Evolutionary conservation across 371 early-diverging fungal genomes (phyloP), one percentile per base, ranked within the genome.

Genomic region (Apophysomyces sp.): DNA sequence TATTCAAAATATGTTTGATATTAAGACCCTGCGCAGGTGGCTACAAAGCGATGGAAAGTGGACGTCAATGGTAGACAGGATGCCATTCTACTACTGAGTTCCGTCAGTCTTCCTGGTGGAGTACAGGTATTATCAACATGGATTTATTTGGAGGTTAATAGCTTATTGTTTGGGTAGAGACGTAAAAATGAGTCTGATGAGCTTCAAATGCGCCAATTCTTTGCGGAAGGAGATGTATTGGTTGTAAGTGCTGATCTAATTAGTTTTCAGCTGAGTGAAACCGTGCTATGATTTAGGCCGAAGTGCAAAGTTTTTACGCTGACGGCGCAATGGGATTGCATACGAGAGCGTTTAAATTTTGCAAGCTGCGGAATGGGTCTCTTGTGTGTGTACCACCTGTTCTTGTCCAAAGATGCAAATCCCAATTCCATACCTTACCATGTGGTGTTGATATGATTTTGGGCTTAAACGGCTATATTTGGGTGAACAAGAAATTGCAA

Each of bases 121-220:
- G 92, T 97, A 28, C 98, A 97, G 79, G 91, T 88, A 72, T 32
- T n/a, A 0, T 9, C 9, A 18, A 18, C 21, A 18, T 15, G n/a
- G 9, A 18, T 21, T 21, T 37, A 11, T 37, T 2, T 37, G 5
- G 11, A 4, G 4, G n/a, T 16, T 4, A 9, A 8, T 44, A 4
- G 69, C 52, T 0, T n/a, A 18, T 12, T 52, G 11, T 7, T 32
- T 30, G 37, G 36, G 0, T 74, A 92, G 88, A 82, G 99, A 65
- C 88, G 99, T 73, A 98, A 98, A 83, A 91, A 92, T 39, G 99
- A 99, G 73, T 88, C 92, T 0, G 99, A 99, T 79, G 99, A 99
- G 73, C 87, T 99, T 60, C 94, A 95, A 71, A 99, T 99, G 99
- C 87, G 97, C 55, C 85, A 86, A 27, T 98, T 95, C 71, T 97